Base-by-base conservation (phyloP, 2,329 filamentous ascomycete genomes). In the Diaporthe ampelina region DNA sequence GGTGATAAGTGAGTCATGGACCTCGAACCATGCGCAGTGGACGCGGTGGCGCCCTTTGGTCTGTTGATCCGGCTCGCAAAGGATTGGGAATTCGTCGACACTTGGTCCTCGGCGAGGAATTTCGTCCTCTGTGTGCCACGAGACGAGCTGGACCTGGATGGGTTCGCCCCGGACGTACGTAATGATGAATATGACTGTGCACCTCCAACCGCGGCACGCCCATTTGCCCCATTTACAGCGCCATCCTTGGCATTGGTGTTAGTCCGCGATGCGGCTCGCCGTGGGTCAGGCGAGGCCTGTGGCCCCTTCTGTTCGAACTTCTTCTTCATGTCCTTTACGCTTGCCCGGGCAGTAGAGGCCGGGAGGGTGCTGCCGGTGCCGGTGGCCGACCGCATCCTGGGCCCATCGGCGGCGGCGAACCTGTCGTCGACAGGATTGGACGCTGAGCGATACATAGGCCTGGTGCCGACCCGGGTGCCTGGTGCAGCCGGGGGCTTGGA, bases 291-390 rank as follows among this genome's bases (percentile, higher is more conserved):
- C 24, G 70, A 54, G 75, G 82, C 76, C 61, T 77, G 73, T 32
- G 77, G 77, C 8, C 79, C 73, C 32, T 80, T 76, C 61, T 82
- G 91, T 82, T 96, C 94, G 84, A 96, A 97, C 72, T 90, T 92
- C 82, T 92, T 94, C 79, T 94, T 92, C 76, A 97, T 86, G 80
- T 97, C 94, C 83, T 93, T 94, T 78, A 97, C 93, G 75, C 93
- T 95, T n/a, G 91, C 87, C 77, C 93, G 88, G 57, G 80, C 77
- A 15, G 78, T 70, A 13, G 63, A 68, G 13, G 73, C 74, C 29
- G 73, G 54, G 69, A 79, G 80, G 37, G 78, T 79, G 77, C 75
- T 77, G 84, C 83, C 77, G 77, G 83, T 78, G 84, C 83, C 76
- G 77, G 83, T 79, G 61, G 81, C 80, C 69, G 80, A 79, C 56